These are phyloP conservation scores for Pseudogymnoascus sp. DNA, from an alignment of 2,329 filamentous ascomycete species.

Conservation along the genomic window DNA sequence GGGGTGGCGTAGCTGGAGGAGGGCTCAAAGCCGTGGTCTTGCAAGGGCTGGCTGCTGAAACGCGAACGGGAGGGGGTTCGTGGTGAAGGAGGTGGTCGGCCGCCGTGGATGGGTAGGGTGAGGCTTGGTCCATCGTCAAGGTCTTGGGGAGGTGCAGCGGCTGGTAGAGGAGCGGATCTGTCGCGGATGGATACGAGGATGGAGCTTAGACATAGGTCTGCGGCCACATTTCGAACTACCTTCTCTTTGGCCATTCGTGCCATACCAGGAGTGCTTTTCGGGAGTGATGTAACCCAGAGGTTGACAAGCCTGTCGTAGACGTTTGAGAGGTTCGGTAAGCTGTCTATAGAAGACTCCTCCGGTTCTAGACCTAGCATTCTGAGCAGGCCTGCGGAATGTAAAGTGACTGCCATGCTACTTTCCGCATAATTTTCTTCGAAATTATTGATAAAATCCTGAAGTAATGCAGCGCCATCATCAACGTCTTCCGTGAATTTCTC, in stretches of 20 bases:
- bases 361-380: neutral
- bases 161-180: neutral
- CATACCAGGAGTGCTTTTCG: constrained; percentile 16
- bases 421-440: neutral
- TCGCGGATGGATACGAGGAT: constrained; percentile 20
- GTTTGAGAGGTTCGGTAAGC: constrained; percentile 15
- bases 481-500: constrained; percentile 19
- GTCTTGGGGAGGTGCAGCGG: neutral
- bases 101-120: neutral
- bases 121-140: neutral
- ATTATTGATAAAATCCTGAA: constrained; percentile 18
- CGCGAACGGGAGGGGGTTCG: constrained; percentile 9
- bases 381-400: neutral
- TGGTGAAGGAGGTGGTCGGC: neutral
- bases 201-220: constrained; percentile 25
- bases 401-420: neutral
- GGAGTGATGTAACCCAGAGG: constrained; percentile 24
- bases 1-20: constrained; percentile 18
- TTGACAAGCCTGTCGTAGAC: constrained; percentile 25
- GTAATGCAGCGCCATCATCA: constrained; percentile 16
- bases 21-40: constrained; percentile 9
- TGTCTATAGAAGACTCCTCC: neutral
- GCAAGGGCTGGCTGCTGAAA: constrained; percentile 16
- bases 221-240: constrained; percentile 21
- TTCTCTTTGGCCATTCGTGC: constrained; percentile 24